Base-by-base conservation (phyloP, 2,329 filamentous ascomycete genomes). In the Trichoderma asperellum region DNA sequence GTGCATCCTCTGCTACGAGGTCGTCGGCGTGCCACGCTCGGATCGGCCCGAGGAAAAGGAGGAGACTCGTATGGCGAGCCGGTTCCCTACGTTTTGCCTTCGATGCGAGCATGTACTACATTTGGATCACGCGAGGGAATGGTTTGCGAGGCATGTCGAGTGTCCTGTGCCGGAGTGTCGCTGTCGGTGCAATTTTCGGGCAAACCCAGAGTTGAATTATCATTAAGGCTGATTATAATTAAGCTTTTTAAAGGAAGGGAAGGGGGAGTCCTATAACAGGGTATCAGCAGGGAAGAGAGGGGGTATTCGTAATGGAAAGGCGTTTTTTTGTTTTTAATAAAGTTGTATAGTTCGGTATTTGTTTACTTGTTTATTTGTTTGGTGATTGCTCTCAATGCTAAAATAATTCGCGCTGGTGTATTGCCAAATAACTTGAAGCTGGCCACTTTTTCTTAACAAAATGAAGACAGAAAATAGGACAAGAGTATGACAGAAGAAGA, bases 101-200 rank as follows among this genome's bases (percentile, higher is more conserved):
- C 85, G 85, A 73, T 92, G 89, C 76, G 88, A 91, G 74, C 89
- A 92, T 75, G 88, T 90, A 11, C 79, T 89, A 74, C 89, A 92
- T 73, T 81, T 91, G 69, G 89, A 91, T 73, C 89, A 91, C 75
- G 88, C 89, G 6, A 80, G 87, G 73, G 84, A 87, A 78, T 92
- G 89, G 89, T 92, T 91, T 74, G 81, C 84, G 7, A 79, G 87
- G 37, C 89, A 91, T 72, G 83, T 84, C 34, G 88, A 91, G 78
- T 91, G 89, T 74, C 89, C 89, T 0, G 88, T 91, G 61, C 88
- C 89, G 0, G 89, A 91, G 78, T 92, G 89, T 74, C 83, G 87
- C 63, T 92, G 89, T 72, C 83, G 85, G 43, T 91, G 89, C 75
- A 89, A 88, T 74, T 88, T 87, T 70, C 81, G 84, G 72, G 86